Conservation (phyloP, 75 land plant genomes). For the Gnetum montanum region DNA sequence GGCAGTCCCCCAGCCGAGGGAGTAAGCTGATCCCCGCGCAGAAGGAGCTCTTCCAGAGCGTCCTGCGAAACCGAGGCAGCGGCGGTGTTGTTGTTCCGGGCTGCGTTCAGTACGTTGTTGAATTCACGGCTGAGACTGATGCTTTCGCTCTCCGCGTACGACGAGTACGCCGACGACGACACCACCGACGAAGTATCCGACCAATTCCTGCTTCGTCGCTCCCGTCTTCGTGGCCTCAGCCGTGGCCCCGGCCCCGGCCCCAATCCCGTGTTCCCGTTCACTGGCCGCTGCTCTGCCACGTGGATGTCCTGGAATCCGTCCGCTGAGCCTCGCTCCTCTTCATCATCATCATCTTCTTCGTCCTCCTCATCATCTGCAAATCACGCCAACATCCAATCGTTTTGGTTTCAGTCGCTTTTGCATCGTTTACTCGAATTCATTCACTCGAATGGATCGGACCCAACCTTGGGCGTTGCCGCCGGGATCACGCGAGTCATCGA, state of each 20-base stretch:
- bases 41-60: background rate
- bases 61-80: background rate
- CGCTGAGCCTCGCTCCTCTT: too few relatives aligned
- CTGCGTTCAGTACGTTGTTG: background rate
- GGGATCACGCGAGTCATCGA: too few relatives aligned
- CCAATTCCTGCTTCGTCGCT: slow-evolving; percentile 1
- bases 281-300: background rate
- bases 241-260: background rate
- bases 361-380: too few relatives aligned
- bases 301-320: background rate
- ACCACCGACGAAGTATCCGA: slow-evolving; percentile 3
- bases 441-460: too few relatives aligned
- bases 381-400: too few relatives aligned
- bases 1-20: background rate
- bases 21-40: background rate
- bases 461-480: too few relatives aligned
- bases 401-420: too few relatives aligned
- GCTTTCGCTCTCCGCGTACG: slow-evolving; percentile 3
- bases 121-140: slow-evolving; percentile 6
- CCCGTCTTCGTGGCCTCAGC: too few relatives aligned
- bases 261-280: background rate
- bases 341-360: slow-evolving; percentile 1
- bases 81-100: too few relatives aligned
- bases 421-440: too few relatives aligned
- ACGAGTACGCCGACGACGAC: too few relatives aligned